These are phyloP conservation scores for Sinapis alba DNA, from an alignment of 441 rosid species.

Conservation along the genomic window DNA sequence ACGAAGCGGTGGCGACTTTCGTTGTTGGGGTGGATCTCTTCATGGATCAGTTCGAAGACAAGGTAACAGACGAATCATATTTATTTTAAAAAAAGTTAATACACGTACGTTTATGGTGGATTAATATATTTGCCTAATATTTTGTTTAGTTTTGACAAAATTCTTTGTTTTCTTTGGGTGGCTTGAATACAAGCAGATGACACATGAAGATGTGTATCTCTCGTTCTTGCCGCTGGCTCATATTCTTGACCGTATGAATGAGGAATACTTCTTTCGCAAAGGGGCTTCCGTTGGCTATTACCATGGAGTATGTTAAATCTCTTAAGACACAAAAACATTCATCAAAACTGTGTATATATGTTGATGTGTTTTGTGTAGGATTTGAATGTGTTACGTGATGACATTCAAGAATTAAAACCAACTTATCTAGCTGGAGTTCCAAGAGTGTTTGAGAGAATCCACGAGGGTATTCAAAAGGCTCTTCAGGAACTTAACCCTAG, in stretches of 20 bases:
- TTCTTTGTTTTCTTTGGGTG: slow-evolving; percentile 3
- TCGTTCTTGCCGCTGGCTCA: slow-evolving; percentile 98
- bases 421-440: slow-evolving; percentile 97
- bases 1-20: neutral
- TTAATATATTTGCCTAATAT: neutral
- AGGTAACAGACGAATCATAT: neutral
- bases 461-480: slow-evolving; percentile 73
- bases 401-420: slow-evolving; percentile 84
- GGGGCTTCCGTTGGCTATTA: slow-evolving; percentile 98
- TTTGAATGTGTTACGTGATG: slow-evolving; percentile 81
- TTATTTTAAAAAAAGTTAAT: neutral
- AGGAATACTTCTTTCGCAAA: slow-evolving; percentile 80
- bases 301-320: slow-evolving; percentile 69
- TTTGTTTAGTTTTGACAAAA: slow-evolving; percentile 1
- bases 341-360: neutral
- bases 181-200: slow-evolving; percentile 60
- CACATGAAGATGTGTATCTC: slow-evolving; percentile 80
- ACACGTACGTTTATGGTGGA: neutral
- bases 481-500: slow-evolving; percentile 76
- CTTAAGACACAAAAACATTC: neutral
- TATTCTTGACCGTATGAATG: slow-evolving; percentile 80
- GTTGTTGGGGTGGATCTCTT: slow-evolving; percentile 1
- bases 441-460: slow-evolving; percentile 84
- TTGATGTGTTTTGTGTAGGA: slow-evolving; percentile 47
- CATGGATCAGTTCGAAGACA: slow-evolving; percentile 2